phyloP scores from a whole-genome alignment of 768 basidiomycete genomes.

The Boletus reticuloceps region DNA sequence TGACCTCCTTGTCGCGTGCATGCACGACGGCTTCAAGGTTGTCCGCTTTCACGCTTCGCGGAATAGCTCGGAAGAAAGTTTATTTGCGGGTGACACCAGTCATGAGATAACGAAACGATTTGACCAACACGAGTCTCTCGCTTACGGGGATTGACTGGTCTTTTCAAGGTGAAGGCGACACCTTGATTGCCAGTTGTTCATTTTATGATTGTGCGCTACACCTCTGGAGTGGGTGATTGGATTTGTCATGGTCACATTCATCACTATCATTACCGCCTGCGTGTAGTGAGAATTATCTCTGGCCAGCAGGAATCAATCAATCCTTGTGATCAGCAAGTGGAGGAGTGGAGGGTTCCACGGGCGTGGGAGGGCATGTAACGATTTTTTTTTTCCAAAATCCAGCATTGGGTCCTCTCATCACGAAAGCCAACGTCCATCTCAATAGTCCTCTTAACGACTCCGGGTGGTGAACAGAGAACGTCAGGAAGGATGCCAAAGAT shows the following conservation, averaged over 20 bases:
- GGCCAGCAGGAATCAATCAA: conserved; percentile 1
- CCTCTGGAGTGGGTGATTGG: conserved; percentile 67
- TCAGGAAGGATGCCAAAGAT: conserved; percentile 64
- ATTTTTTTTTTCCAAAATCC: conserved; percentile 47
- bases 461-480: conserved; percentile 58
- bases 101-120: conserved; percentile 55
- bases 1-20: conserved; percentile 90
- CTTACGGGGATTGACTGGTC: conserved; percentile 95
- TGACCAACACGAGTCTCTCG: conserved; percentile 76
- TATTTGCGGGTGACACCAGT: conserved; percentile 11
- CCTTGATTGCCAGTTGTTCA: conserved; percentile 82
- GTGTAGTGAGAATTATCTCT: background rate
- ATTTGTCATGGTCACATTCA: background rate
- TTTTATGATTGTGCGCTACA: conserved; percentile 91
- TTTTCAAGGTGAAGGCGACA: conserved; percentile 37
- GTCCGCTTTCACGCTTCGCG: conserved; percentile 32
- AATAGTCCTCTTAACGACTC: conserved; percentile 70
- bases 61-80: background rate
- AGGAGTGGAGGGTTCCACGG: conserved; percentile 1
- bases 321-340: background rate
- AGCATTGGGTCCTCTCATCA: conserved; percentile 58
- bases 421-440: conserved; percentile 66
- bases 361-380: conserved; percentile 10
- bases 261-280: background rate
- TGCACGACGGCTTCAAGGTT: conserved; percentile 97